Base-by-base conservation (phyloP, 129 eudicot genomes). In the Smallanthus sonchifolius region DNA sequence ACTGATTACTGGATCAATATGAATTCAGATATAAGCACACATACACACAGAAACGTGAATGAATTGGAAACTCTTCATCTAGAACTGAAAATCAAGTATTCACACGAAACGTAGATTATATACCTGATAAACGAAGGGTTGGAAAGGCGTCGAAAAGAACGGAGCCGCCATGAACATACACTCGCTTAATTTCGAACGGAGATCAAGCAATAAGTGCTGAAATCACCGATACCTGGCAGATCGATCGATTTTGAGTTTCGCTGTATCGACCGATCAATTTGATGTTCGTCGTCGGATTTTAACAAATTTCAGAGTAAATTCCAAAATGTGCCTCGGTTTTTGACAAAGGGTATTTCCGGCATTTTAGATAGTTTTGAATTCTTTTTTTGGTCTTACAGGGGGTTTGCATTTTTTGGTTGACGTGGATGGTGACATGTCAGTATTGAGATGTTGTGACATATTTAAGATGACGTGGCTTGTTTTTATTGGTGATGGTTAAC, bases 71-170 rank as follows among this genome's bases (percentile, higher is more conserved):
- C 10, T 49, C 24, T 42, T 38, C 37, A 55, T 9, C 13, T 65
- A 36, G 17, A 39, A 43, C 19, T 38, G 19, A 56, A 49, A 70
- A 8, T 70, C 20, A 2, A 15, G 16, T 67, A 35, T 61, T 14
- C 36, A 61, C 43, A 34, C 6, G n/a, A 32, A 61, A 35, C 43
- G 10, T 61, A 32, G 42, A 61, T 13, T n/a, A 61, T 3, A 61
- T 72, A 92, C 97, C 96, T 92, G 93, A 75, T 92, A 92, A 67
- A 92, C 97, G 69, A 89, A 92, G 7, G 96, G 97, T 59, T 92
- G 97, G 39, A 92, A 85, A 49, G 96, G 94, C 20, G 96, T 85
- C 15, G 91, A 85, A 74, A 89, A 92, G 82, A 92, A 92, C 0
- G 98, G 98, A 69, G 96, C 98, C 7, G 98, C 98, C 98, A 92